These are phyloP conservation scores for Liquidambar formosana DNA, from an alignment of 164 flowering plant species.

Conservation along the genomic window DNA sequence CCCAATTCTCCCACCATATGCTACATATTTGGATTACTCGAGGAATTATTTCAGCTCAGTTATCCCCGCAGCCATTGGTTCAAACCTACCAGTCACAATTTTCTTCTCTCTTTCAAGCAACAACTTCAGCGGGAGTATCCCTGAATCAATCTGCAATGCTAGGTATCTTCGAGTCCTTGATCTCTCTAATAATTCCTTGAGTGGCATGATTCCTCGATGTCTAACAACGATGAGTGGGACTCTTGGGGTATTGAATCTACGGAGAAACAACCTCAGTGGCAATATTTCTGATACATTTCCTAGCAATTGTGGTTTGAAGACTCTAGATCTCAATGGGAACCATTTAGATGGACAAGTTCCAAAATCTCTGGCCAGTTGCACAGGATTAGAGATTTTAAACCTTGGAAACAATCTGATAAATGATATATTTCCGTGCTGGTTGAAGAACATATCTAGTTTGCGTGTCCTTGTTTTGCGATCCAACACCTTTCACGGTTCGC, in stretches of 20 bases:
- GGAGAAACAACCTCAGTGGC: conserved; percentile 8
- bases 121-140: neutral
- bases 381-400: neutral
- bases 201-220: neutral
- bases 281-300: conserved; percentile 1
- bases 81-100: neutral
- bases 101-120: conserved; percentile 4
- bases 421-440: conserved; percentile 18
- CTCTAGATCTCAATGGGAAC: conserved; percentile 14
- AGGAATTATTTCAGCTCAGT: conserved; percentile 28
- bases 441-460: conserved; percentile 4
- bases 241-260: conserved; percentile 5
- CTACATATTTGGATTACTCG: conserved; percentile 36
- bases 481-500: neutral
- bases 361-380: conserved; percentile 11
- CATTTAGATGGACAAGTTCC: neutral
- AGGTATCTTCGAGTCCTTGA: neutral
- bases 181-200: neutral
- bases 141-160: neutral
- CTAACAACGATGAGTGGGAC: neutral
- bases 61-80: conserved; percentile 20
- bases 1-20: conserved; percentile 14
- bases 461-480: conserved; percentile 11
- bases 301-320: neutral
- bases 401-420: conserved; percentile 13